Base-by-base conservation (phyloP, 2,329 filamentous ascomycete genomes). In the Talaromyces sp. region DNA sequence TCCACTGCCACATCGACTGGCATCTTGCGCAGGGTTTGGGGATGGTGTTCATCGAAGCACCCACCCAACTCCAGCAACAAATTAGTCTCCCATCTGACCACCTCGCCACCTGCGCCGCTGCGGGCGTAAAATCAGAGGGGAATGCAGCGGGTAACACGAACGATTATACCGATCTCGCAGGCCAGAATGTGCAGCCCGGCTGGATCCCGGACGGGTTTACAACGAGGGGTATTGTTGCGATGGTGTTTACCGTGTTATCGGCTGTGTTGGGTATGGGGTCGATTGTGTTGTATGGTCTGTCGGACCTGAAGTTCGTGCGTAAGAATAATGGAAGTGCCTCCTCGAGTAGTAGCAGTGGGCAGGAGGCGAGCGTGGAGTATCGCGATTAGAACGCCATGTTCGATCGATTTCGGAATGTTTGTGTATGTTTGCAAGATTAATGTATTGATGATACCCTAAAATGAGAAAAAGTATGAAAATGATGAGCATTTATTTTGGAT, bases 1-100 rank as follows among this genome's bases (percentile, higher is more conserved):
- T 93, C 79, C 90, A 93, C 77, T 93, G 90, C 76, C 91, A 94
- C 74, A 89, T 93, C 62, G 89, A 91, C 72, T 94, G 89, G 89
- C 90, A 92, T 73, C 81, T 91, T 65, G 78, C 83, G 1, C 87
- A 86, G 3, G 90, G 90, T n/a, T 81, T 92, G 2, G 80, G 87
- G 3, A 84, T 87, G 27, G 87, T 86, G 1, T 84, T 91, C 68
- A 76, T 90, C 67, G 88, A 90, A 75, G 84, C 85, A 0, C 88
- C 88, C 0, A 72, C 83, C 3, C 82, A 86, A 19, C 73, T 95
- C 0, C 90, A 93, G 71, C 8, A 84, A 66, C 79, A 76, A 0
- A 70, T 89, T 41, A 79, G 77, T 0, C 84, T 96, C 22, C 90
- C 81, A 8, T 16, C 54, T 14, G 54, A 63, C 16, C 64, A 67